phyloP scores from a whole-genome alignment of 768 basidiomycete species.

The Pleurotus giganteus region DNA sequence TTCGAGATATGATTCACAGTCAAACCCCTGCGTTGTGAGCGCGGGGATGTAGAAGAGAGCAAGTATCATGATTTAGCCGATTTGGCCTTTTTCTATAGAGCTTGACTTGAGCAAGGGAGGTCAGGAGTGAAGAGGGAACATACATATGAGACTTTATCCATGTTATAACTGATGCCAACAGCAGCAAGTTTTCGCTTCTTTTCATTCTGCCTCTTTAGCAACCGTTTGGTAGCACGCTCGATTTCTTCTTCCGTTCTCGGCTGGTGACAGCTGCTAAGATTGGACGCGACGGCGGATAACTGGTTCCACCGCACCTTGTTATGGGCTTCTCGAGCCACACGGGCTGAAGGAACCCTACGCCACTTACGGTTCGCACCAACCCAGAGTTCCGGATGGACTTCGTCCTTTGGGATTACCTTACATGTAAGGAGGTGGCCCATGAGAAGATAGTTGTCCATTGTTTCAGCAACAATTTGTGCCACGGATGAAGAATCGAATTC shows the following conservation, averaged over 20 bases:
- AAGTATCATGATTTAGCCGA: neutral
- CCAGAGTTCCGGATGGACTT: constrained; percentile 94
- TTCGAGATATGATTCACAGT: neutral
- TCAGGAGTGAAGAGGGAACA: constrained; percentile 29
- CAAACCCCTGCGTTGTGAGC: neutral
- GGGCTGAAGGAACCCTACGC: constrained; percentile 70
- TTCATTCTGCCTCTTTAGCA: constrained; percentile 74
- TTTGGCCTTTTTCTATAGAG: constrained; percentile 1
- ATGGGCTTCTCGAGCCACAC: constrained; percentile 68
- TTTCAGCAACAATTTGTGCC: constrained; percentile 93
- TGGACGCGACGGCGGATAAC: neutral
- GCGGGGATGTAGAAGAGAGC: neutral
- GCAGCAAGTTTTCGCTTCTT: constrained; percentile 78
- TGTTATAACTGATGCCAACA: constrained; percentile 85
- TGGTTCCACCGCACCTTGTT: constrained; percentile 62
- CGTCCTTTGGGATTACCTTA: constrained; percentile 83
- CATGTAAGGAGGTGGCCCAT: constrained; percentile 93
- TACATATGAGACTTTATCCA: constrained; percentile 81
- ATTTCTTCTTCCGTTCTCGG: constrained; percentile 73
- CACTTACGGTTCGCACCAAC: constrained; percentile 95
- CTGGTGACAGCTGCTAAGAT: constrained; percentile 32
- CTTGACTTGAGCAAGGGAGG: no score
- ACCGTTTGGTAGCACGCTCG: constrained; percentile 57
- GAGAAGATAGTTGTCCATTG: constrained; percentile 98
- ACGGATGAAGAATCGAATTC: constrained; percentile 90